These are phyloP conservation scores for Wickerhamiella vanderwaltii DNA, from an alignment of 805 yeast species.

Conservation along the genomic window DNA sequence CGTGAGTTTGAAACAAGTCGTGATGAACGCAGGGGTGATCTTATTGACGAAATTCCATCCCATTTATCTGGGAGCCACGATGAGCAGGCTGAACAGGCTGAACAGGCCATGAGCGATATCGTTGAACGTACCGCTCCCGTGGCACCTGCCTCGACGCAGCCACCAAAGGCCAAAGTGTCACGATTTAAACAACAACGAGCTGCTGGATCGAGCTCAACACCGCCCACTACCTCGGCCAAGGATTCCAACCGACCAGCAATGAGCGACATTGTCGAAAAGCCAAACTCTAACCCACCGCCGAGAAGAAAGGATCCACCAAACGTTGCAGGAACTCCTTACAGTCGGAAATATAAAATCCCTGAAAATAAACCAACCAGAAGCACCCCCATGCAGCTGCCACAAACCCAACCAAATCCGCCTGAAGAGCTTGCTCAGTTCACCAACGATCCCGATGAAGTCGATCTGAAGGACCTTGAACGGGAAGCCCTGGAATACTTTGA, in stretches of 20 bases:
- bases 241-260: not conserved
- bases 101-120: not conserved
- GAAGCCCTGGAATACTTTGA: constrained; percentile 17
- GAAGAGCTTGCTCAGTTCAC: constrained; percentile 10
- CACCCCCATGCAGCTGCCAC: constrained; percentile 2
- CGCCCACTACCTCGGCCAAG: not conserved
- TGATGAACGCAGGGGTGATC: constrained; percentile 17
- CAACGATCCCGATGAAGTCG: constrained; percentile 11
- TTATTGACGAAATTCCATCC: constrained; percentile 11
- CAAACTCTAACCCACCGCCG: not conserved
- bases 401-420: not conserved
- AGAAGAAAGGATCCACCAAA: not conserved
- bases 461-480: constrained; percentile 8
- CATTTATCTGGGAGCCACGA: not conserved
- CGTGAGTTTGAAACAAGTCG: constrained; percentile 21
- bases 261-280: constrained; percentile 7
- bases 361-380: not conserved
- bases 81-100: not conserved
- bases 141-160: too few relatives aligned
- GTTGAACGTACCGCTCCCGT: too few relatives aligned
- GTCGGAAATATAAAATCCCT: constrained; percentile 6
- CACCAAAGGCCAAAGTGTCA: constrained; percentile 20
- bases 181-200: constrained; percentile 24
- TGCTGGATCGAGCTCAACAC: not conserved
- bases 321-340: not conserved